Evolutionary conservation across 192 early-diverging fungal species (phyloP), one percentile per base, ranked within the genome.

Genomic region (Linnemannia hyalina): DNA sequence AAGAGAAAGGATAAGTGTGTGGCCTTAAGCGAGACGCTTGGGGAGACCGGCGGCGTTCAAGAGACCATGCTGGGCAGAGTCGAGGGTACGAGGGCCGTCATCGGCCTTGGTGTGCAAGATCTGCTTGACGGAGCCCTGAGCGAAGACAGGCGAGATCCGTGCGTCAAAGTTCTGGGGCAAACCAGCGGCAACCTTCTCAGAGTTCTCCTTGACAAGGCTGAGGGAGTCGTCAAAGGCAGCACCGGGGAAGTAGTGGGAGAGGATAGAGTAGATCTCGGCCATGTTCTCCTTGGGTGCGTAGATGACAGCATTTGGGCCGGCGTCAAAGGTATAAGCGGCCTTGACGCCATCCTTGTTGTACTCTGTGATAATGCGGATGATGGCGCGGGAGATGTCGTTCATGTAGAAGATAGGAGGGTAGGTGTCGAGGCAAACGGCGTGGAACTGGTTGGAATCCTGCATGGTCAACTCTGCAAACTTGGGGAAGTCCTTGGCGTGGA

Each of bases 381-480:
- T 95, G 70, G 94, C 93, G 68, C 96, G 93, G 70, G 97, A 98
- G 36, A 96, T 94, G 89, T 99, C 98, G 91, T 97, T 99, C 89
- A 99, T 88, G 88, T 99, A 99, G 77, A 98, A 96, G 82, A 99
- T 98, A 26, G 99, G 99, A 42, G 99, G 99, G 89, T 92, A 99
- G 13, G 98, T 99, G 90, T 99, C 99, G n/a, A 99, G 89, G 88
- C 98, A 99, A 47, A 97, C 95, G 46, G 98, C 96, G 88, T 99
- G 99, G 95, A 99, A 99, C 89, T 97, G 97, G 94, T 99, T 99
- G 29, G 97, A 98, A 88, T 99, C 99, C 72, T 88, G 90, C 98
- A 99, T 99, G 74, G 99, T 98, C 74, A 98, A 80, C 88, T 97
- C 95, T 42, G 97, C 99, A 91, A 99, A 99, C 9, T 87, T 72